Evolutionary conservation across 768 basidiomycete genomes (phyloP).

Genomic region (Boletellus ananiceps): DNA sequence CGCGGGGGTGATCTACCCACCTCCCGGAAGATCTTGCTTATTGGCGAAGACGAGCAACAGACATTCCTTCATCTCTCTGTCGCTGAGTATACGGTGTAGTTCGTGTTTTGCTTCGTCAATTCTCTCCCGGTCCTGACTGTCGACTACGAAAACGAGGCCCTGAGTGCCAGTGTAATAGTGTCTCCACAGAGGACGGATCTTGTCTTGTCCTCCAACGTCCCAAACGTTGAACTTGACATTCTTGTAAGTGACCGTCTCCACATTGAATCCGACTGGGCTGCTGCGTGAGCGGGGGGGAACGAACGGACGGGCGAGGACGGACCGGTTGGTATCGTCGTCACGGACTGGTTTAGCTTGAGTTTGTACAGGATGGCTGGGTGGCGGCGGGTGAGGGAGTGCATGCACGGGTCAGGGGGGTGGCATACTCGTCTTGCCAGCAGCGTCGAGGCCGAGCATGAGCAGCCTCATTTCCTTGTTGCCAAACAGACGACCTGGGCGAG

Average conservation of each 20-base stretch:
- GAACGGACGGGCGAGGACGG: constrained; percentile 1
- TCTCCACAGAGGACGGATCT: constrained; percentile 96
- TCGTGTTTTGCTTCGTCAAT: constrained; percentile 97
- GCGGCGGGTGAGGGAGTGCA: background rate
- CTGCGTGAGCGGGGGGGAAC: constrained; percentile 1
- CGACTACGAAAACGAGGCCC: constrained; percentile 96
- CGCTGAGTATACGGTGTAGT: constrained; percentile 91
- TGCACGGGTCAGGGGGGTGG: constrained; percentile 8
- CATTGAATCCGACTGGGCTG: constrained; percentile 88
- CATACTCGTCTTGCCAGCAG: constrained; percentile 97
- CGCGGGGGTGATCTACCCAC: constrained; percentile 42
- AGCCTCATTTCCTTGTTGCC: constrained; percentile 99
- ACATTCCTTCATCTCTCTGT: constrained; percentile 98
- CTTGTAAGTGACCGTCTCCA: constrained; percentile 98
- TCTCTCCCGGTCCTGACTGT: constrained; percentile 91
- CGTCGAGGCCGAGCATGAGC: constrained; percentile 95
- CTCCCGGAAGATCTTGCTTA: constrained; percentile 97
- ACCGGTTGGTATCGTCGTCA: constrained; percentile 98
- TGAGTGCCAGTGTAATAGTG: constrained; percentile 99
- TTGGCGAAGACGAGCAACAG: constrained; percentile 97
- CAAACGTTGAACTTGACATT: constrained; percentile 94
- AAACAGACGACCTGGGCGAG: constrained; percentile 74
- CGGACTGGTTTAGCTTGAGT: constrained; percentile 96
- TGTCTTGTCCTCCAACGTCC: constrained; percentile 99
- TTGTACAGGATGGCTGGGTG: constrained; percentile 92